Conservation (phyloP, 176 grass and related monocot genomes). For the Raddia distichophylla region DNA sequence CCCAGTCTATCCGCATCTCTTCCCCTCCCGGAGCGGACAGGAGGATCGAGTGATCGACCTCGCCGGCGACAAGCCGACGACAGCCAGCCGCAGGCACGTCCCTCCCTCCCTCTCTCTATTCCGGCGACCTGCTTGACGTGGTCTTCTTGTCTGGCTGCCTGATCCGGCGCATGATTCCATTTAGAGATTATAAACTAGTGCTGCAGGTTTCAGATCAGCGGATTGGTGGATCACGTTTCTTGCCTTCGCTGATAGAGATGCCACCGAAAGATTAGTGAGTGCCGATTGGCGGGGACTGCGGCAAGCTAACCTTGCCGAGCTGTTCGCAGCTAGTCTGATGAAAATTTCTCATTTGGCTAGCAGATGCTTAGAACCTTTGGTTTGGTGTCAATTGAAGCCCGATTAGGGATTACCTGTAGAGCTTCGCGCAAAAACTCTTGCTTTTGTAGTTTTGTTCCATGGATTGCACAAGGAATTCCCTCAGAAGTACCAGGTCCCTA, state of each 20-base stretch:
- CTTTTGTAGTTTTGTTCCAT: background rate
- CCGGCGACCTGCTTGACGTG: background rate
- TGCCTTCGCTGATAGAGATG: background rate
- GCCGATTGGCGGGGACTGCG: background rate
- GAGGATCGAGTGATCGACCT: constrained; percentile 20
- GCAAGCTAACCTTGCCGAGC: background rate
- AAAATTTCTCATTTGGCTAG: background rate
- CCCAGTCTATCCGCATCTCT: background rate
- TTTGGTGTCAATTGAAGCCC: background rate
- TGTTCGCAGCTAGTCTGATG: background rate
- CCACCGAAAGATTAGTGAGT: background rate
- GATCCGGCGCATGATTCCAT: constrained; percentile 13
- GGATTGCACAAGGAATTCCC: background rate
- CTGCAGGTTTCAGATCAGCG: background rate
- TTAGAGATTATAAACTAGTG: no score
- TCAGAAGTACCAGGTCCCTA: background rate
- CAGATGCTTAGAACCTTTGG: background rate
- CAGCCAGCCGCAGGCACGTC: background rate
- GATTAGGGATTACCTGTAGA: background rate
- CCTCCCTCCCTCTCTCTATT: background rate
- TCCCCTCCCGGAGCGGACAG: background rate
- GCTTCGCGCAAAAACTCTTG: background rate
- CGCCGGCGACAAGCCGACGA: constrained; percentile 24
- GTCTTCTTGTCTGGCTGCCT: background rate
- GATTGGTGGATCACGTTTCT: background rate